Conservation (phyloP, 192 early-diverging fungal genomes). For the Chytriomyces sp. region DNA sequence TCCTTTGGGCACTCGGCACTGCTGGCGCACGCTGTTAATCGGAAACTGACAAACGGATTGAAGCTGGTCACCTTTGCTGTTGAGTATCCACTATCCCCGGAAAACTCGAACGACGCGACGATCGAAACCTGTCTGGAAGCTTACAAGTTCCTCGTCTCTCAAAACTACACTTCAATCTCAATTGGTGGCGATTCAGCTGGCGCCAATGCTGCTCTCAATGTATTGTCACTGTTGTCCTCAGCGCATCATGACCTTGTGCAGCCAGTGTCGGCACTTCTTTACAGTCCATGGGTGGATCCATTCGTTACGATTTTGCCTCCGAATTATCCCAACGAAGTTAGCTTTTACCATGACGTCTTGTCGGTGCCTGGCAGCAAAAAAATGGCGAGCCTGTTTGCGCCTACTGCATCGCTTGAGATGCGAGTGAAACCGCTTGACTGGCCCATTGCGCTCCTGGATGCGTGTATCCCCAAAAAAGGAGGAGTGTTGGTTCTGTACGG, state of each 20-base stretch:
- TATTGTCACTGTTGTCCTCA: neutral
- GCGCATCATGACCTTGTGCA: constrained; percentile 15
- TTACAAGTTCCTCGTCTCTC: neutral
- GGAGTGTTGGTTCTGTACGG: constrained; percentile 24
- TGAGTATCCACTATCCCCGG: constrained; percentile 22
- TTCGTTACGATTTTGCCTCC: constrained; percentile 5
- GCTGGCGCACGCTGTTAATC: neutral
- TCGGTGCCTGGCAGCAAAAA: neutral
- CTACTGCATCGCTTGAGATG: neutral
- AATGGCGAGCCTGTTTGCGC: constrained; percentile 5
- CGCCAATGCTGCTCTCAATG: constrained; percentile 18
- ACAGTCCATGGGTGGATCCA: constrained; percentile 24
- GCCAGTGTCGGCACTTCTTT: constrained; percentile 18
- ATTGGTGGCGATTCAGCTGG: constrained; percentile 26
- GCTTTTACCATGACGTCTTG: constrained; percentile 8
- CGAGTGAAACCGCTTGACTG: neutral
- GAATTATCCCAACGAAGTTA: constrained; percentile 12
- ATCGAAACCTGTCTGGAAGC: constrained; percentile 1
- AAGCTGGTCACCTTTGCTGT: neutral
- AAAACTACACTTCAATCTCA: constrained; percentile 7
- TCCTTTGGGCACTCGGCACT: neutral
- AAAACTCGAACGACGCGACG: constrained; percentile 3
- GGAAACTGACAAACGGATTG: neutral
- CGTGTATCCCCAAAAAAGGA: constrained; percentile 1
- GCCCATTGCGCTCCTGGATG: neutral